Percentiles rank a stretch among this genome's conserved stretches.
These are phyloP conservation scores for Paecilomyces fulvus DNA, from an alignment of 2,329 filamentous ascomycete species.

Conservation along the genomic window DNA sequence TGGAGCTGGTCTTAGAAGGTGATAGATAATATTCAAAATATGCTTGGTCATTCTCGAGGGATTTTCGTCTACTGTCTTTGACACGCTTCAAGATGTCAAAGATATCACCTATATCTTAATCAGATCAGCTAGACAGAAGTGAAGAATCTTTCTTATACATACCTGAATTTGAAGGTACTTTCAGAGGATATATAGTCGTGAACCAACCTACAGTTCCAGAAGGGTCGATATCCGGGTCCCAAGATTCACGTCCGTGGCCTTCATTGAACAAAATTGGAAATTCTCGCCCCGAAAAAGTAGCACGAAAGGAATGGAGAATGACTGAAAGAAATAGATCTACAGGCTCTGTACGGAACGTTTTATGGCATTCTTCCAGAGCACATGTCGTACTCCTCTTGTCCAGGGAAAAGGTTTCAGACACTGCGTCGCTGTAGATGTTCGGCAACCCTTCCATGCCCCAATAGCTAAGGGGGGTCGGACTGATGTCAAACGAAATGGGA, in stretches of 20 bases:
- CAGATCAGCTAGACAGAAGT: conserved; percentile 4
- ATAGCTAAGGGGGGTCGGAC: conserved; percentile 25
- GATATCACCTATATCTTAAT: conserved; percentile 11
- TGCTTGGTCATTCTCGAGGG: conserved; percentile 21
- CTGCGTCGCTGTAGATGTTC: conserved; percentile 28
- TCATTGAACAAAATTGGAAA: conserved; percentile 42
- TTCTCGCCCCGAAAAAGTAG: conserved; percentile 34
- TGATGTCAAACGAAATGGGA: conserved; percentile 19
- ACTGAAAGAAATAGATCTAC: conserved; percentile 30
- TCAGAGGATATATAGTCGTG: conserved; percentile 39
- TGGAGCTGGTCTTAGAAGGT: conserved; percentile 18
- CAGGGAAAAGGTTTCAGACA: conserved; percentile 26
- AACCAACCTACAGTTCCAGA: conserved; percentile 45
- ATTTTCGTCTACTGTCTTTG: conserved; percentile 30
- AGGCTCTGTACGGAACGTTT: conserved; percentile 27
- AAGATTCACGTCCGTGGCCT: conserved; percentile 42
- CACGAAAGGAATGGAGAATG: conserved; percentile 36
- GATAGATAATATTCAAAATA: conserved; percentile 28
- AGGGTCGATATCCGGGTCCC: conserved; percentile 37
- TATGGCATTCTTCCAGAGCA: conserved; percentile 23
- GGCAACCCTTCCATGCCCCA: conserved; percentile 26
- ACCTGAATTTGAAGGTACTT: conserved; percentile 21
- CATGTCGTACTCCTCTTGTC: conserved; percentile 23
- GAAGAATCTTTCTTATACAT: neutral
- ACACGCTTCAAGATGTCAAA: conserved; percentile 26